These are phyloP conservation scores for Trichophyton mentagrophytes DNA, from an alignment of 2,329 filamentous ascomycete species.

Conservation along the genomic window DNA sequence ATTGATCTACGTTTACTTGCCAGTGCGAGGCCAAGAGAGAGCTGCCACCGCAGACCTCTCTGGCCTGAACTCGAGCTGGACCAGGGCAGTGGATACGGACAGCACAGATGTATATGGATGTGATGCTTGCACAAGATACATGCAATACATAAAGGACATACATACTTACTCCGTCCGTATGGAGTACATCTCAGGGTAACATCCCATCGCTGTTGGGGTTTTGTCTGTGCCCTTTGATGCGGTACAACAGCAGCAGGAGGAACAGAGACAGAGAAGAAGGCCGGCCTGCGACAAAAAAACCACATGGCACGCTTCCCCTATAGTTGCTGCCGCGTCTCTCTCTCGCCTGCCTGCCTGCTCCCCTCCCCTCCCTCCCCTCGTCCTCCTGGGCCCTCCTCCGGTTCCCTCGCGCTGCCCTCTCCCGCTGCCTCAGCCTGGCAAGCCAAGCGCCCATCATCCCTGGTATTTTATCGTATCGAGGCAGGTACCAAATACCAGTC, in stretches of 20 bases:
- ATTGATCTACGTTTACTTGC: too few relatives aligned
- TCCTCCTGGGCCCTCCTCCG: not conserved
- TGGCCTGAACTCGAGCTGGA: not conserved
- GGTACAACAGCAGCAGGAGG: not conserved
- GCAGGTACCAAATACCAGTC: conserved; percentile 2
- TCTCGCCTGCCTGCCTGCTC: too few relatives aligned
- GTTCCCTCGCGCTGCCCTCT: not conserved
- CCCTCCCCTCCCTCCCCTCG: too few relatives aligned
- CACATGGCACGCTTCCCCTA: not conserved
- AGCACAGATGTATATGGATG: too few relatives aligned
- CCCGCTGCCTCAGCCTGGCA: not conserved
- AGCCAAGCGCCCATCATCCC: not conserved
- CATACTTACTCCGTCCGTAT: not conserved
- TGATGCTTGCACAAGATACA: too few relatives aligned
- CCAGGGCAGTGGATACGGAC: not conserved
- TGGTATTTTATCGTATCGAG: conserved; percentile 1
- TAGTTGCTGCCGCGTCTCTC: not conserved
- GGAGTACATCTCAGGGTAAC: too few relatives aligned
- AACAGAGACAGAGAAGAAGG: too few relatives aligned
- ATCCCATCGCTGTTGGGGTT: not conserved
- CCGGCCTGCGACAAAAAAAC: not conserved
- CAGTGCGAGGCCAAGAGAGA: not conserved
- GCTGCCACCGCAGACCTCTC: not conserved
- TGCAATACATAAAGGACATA: not conserved
- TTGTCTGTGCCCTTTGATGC: not conserved